Base-by-base conservation (phyloP, 2,329 filamentous ascomycete genomes). In the Xylariales sp. region DNA sequence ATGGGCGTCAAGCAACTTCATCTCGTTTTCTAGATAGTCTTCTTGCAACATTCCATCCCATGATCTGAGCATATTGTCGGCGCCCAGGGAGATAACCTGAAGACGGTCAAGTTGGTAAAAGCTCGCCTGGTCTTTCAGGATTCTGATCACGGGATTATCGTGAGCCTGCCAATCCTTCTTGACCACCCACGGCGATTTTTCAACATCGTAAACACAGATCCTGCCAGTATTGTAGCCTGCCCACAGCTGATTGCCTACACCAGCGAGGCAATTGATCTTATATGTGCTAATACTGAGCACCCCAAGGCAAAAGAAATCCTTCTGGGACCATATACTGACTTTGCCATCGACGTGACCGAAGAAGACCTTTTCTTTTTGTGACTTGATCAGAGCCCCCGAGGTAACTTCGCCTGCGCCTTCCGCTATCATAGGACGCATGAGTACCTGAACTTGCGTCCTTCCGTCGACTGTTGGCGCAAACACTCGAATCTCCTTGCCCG, bases 131-230 rank as follows among this genome's bases (percentile, higher is more conserved):
- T 98, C 93, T 2, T 85, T 78, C 10, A 86, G 65, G 44, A 98
- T 78, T 44, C 82, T 84, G 34, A 86, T 76, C 6, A 95, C 83
- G 0, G 90, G 86, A 48, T 85, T 85, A 5, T 88, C 82, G 58
- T 97, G 93, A 3, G 88, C 91, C 49, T 84, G 81, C 91, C 93
- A 98, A 56, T 97, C 91, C 61, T 98, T 98, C 65, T 87, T 83
- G 19, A 95, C 80, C 15, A 76, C 75, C 93, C 93, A 98, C 0
- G 91, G 91, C n/a, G 77, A 80, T 21, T 79, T 76, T 8, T 71
- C 77, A 9, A 88, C 85, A 60, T 98, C 90, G 62, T 96, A 98
- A 6, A 97, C 86, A 55, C 88, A 93, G 22, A 95, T 81, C 74
- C 85, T 95, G 12, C 93, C 93, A 0, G 87, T 96, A 60, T 91